A percentile compares a stretch with the other conserved stretches of the same genome.
Conservation (phyloP, 306 rosid genomes). For the Crataegus laevigata region DNA sequence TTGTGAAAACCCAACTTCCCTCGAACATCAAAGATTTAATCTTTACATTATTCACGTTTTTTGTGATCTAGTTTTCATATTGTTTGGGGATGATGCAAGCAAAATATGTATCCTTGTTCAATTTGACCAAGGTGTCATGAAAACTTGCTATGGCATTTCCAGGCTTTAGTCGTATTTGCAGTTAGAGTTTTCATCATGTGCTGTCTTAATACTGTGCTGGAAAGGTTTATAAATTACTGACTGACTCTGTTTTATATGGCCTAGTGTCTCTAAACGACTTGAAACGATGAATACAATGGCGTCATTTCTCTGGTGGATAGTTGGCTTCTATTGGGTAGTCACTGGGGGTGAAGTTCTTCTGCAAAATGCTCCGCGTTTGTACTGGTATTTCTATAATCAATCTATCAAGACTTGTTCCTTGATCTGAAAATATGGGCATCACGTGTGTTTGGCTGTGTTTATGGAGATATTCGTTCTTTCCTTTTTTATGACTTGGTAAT, state of each 20-base stretch:
- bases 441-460: not conserved
- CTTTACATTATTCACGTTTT: not conserved
- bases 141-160: not conserved
- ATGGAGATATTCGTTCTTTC: not conserved
- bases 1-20: not conserved
- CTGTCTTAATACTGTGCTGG: conserved; percentile 7
- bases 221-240: conserved; percentile 11
- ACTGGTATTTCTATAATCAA: conserved; percentile 57
- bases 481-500: not conserved
- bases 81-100: not conserved
- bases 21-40: not conserved
- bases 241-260: conserved; percentile 29
- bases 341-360: conserved; percentile 66
- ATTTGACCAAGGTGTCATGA: not conserved
- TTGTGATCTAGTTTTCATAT: not conserved
- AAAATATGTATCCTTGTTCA: not conserved
- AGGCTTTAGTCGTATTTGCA: not conserved
- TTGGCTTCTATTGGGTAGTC: conserved; percentile 96
- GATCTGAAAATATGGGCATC: not conserved
- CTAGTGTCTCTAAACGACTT: conserved; percentile 61
- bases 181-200: not conserved
- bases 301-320: conserved; percentile 91
- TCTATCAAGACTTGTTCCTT: not conserved
- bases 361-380: conserved; percentile 74
- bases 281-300: conserved; percentile 75